These are phyloP conservation scores for Peronosclerospora sorghi DNA, from an alignment of 352 stramenopile genomes.

Conservation along the genomic window DNA sequence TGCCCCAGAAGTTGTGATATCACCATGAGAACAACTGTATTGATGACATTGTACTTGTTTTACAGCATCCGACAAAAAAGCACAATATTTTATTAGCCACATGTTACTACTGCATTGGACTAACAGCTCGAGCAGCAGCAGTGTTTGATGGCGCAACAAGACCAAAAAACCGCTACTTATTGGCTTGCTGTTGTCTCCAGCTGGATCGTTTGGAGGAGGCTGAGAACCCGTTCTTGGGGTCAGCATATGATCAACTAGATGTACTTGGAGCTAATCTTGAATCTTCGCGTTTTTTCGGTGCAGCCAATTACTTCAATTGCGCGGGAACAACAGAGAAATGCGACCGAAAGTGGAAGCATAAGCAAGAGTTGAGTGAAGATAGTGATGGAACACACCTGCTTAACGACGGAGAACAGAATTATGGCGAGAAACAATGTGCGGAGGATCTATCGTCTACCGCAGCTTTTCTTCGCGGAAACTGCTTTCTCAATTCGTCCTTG, in stretches of 20 bases:
- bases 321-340: conserved; percentile 3
- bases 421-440: conserved; percentile 17
- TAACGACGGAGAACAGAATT: conserved; percentile 2
- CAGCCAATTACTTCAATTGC: conserved; percentile 31
- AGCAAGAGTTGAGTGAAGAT: too few relatives aligned
- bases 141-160: conserved; percentile 35
- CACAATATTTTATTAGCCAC: conserved; percentile 50
- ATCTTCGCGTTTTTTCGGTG: conserved; percentile 49
- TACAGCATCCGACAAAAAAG: conserved; percentile 40
- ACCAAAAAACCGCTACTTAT: conserved; percentile 51
- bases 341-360: too few relatives aligned
- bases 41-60: conserved; percentile 14
- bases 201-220: conserved; percentile 68
- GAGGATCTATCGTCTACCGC: conserved; percentile 16
- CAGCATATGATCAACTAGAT: conserved; percentile 88
- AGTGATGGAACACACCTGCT: neutral
- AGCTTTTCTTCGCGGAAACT: conserved; percentile 22
- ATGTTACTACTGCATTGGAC: conserved; percentile 54
- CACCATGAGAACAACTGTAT: neutral
- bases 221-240: conserved; percentile 90
- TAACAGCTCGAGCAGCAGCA: conserved; percentile 34
- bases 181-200: conserved; percentile 67
- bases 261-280: conserved; percentile 82
- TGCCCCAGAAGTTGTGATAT: conserved; percentile 6
- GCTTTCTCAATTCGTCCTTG: conserved; percentile 13